A percentile compares a stretch with the other conserved stretches of the same genome.
These are phyloP conservation scores for Xenosphaeropsis pyriputrescens DNA, from an alignment of 2,329 filamentous ascomycete genomes.

Conservation along the genomic window DNA sequence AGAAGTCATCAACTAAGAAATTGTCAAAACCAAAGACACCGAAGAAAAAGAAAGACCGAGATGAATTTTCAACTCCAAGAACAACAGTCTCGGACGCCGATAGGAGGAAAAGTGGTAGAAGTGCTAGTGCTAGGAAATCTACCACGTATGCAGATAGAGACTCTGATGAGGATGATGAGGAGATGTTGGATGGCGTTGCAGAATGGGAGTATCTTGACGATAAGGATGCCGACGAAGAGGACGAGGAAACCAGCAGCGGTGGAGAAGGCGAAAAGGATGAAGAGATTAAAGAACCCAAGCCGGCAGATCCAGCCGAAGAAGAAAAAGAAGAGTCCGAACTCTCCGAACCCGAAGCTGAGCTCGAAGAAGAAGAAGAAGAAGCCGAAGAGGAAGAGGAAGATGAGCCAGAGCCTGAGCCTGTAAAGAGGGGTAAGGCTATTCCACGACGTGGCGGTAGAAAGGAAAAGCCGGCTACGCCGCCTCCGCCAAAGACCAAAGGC, in stretches of 20 bases:
- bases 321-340: neutral
- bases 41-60: conserved; percentile 13
- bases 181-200: conserved; percentile 20
- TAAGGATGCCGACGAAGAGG: conserved; percentile 22
- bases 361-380: conserved; percentile 2
- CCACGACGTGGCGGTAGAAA: neutral
- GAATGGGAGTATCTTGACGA: conserved; percentile 23
- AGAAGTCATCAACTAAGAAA: conserved; percentile 6
- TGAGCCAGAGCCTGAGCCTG: conserved; percentile 5
- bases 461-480: neutral
- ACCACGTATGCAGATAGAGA: conserved; percentile 20
- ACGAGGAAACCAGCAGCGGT: conserved; percentile 21
- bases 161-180: conserved; percentile 24
- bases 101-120: conserved; percentile 20
- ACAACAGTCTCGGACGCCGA: conserved; percentile 10
- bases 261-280: conserved; percentile 14
- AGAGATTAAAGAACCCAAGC: conserved; percentile 12
- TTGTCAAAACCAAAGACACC: conserved; percentile 12
- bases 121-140: conserved; percentile 19
- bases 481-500: conserved; percentile 4
- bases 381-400: conserved; percentile 1
- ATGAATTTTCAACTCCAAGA: conserved; percentile 5
- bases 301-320: neutral
- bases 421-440: conserved; percentile 2
- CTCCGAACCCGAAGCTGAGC: conserved; percentile 3